Percentiles rank a stretch among this genome's conserved stretches.
Evolutionary conservation across 805 yeast species (phyloP).

Genomic region (Clavispora carvajalis): DNA sequence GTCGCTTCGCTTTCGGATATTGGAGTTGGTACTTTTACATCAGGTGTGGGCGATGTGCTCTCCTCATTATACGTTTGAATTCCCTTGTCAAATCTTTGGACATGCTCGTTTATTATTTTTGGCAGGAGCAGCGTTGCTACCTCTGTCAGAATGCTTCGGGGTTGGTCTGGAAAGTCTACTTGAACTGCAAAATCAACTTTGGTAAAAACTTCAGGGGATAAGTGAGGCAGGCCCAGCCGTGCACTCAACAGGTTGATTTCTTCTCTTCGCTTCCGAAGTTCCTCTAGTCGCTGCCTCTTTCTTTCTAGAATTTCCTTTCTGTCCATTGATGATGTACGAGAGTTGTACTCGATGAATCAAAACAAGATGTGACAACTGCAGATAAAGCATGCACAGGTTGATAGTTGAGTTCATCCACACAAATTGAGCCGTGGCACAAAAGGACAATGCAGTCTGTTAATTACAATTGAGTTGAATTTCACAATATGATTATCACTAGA

Average conservation of each 20-base stretch:
- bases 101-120: background rate
- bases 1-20: background rate
- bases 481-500: too few relatives aligned
- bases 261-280: constrained; percentile 20
- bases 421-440: too few relatives aligned
- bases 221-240: background rate
- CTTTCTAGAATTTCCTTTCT: constrained; percentile 35
- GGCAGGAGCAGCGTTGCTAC: background rate
- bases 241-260: constrained; percentile 6
- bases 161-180: constrained; percentile 15
- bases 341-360: too few relatives aligned
- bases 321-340: constrained; percentile 21
- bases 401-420: too few relatives aligned
- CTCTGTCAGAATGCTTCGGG: background rate
- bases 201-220: constrained; percentile 1
- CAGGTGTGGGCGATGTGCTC: background rate
- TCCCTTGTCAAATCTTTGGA: constrained; percentile 17
- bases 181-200: constrained; percentile 25
- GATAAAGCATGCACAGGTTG: background rate
- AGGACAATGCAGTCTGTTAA: too few relatives aligned
- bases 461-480: too few relatives aligned
- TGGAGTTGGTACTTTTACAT: background rate
- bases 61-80: constrained; percentile 16
- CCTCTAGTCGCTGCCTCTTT: constrained; percentile 32
- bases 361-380: background rate